phyloP scores from a whole-genome alignment of 2,329 filamentous ascomycete genomes.

The Ophiosphaerella korrae region DNA sequence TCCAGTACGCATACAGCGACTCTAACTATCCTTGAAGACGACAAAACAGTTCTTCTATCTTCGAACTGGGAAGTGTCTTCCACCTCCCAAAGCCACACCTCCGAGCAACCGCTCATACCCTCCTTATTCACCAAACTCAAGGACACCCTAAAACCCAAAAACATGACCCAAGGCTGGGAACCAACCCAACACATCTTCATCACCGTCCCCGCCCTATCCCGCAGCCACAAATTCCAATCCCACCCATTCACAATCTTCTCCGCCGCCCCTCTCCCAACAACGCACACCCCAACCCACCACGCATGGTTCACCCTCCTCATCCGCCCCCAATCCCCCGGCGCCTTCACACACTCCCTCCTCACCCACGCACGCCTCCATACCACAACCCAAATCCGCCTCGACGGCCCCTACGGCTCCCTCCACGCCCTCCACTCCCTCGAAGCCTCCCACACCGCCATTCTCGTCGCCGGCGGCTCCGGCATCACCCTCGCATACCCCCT shows the following conservation, averaged over 20 bases:
- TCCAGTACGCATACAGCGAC: slow-evolving; percentile 55
- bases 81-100: too few relatives aligned
- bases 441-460: slow-evolving; percentile 56
- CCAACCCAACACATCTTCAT: slow-evolving; percentile 69
- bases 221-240: slow-evolving; percentile 61
- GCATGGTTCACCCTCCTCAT: slow-evolving; percentile 64
- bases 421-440: slow-evolving; percentile 61
- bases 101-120: too few relatives aligned
- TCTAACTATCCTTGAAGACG: slow-evolving; percentile 61
- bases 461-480: slow-evolving; percentile 68
- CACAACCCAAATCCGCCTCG: slow-evolving; percentile 58
- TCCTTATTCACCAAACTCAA: background rate
- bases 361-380: slow-evolving; percentile 54
- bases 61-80: slow-evolving; percentile 48
- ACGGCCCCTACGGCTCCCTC: slow-evolving; percentile 68
- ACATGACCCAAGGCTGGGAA: slow-evolving; percentile 60
- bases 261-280: slow-evolving; percentile 51
- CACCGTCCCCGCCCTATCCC: slow-evolving; percentile 61
- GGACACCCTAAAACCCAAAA: slow-evolving; percentile 26
- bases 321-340: slow-evolving; percentile 57
- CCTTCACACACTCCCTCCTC: slow-evolving; percentile 64
- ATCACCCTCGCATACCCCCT: slow-evolving; percentile 69
- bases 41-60: slow-evolving; percentile 59
- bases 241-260: slow-evolving; percentile 73
- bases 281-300: slow-evolving; percentile 32